Evolutionary conservation across 306 rosid species (phyloP).

Genomic region (Pyrus bretschneideri): DNA sequence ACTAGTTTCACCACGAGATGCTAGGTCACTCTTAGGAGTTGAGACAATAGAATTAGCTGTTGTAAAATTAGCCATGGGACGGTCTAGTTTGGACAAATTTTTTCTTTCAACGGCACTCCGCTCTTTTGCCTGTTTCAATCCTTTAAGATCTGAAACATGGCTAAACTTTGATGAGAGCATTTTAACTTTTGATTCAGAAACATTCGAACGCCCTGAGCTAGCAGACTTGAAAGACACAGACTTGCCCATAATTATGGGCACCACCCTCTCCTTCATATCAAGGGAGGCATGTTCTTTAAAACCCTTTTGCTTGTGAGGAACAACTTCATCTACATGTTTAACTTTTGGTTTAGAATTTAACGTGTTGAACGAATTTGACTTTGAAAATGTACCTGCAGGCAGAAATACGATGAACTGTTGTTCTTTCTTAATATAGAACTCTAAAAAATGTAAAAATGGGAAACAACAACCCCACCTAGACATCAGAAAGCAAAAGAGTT

Average conservation of each 20-base stretch:
- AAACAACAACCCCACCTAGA: background rate
- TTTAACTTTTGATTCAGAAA: slow-evolving; percentile 65
- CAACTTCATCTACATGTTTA: slow-evolving; percentile 57
- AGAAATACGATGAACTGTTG: slow-evolving; percentile 9
- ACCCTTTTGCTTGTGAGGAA: slow-evolving; percentile 57
- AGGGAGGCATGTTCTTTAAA: slow-evolving; percentile 43
- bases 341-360: slow-evolving; percentile 54
- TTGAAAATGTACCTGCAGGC: slow-evolving; percentile 51
- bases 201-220: slow-evolving; percentile 38
- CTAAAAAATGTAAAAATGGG: background rate
- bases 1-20: slow-evolving; percentile 47
- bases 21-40: slow-evolving; percentile 52
- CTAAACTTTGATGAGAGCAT: slow-evolving; percentile 42
- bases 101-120: slow-evolving; percentile 55
- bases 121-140: slow-evolving; percentile 53
- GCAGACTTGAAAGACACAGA: slow-evolving; percentile 61
- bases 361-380: slow-evolving; percentile 66
- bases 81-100: slow-evolving; percentile 50
- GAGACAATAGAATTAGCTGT: slow-evolving; percentile 39
- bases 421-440: background rate
- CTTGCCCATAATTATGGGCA: slow-evolving; percentile 41
- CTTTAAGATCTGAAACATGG: slow-evolving; percentile 50
- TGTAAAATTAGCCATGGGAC: slow-evolving; percentile 36
- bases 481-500: background rate
- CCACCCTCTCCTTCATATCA: slow-evolving; percentile 48